phyloP scores from a whole-genome alignment of 805 yeast genomes.

The Metschnikowia anglica region DNA sequence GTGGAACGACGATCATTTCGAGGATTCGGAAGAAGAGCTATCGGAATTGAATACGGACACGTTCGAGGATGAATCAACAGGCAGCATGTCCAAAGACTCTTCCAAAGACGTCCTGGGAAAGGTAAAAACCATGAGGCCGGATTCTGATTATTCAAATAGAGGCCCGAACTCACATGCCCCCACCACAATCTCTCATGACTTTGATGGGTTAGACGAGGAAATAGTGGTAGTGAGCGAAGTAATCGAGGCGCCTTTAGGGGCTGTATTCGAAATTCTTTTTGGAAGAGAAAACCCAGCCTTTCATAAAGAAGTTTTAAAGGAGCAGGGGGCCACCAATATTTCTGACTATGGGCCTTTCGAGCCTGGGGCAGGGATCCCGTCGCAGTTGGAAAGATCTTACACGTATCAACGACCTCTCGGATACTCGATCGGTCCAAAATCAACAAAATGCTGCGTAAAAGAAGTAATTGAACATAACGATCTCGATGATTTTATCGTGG shows the following conservation, averaged over 20 bases:
- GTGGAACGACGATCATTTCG: constrained; percentile 9
- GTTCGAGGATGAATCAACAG: background rate
- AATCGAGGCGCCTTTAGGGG: constrained; percentile 65
- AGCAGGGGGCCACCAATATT: constrained; percentile 65
- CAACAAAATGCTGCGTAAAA: constrained; percentile 62
- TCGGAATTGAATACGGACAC: constrained; percentile 1
- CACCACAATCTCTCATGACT: constrained; percentile 27
- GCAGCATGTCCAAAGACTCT: background rate
- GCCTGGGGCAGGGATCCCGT: constrained; percentile 38
- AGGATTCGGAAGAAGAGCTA: constrained; percentile 11
- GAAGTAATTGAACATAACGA: constrained; percentile 59
- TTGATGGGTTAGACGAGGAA: constrained; percentile 40
- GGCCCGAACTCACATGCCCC: constrained; percentile 52
- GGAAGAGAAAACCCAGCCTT: constrained; percentile 53
- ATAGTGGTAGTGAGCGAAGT: constrained; percentile 53
- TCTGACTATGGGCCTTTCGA: constrained; percentile 33
- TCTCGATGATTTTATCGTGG: constrained; percentile 45
- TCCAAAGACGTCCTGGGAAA: background rate
- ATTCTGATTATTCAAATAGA: constrained; percentile 32
- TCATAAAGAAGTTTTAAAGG: constrained; percentile 45
- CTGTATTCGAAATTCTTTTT: constrained; percentile 55
- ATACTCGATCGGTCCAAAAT: constrained; percentile 74
- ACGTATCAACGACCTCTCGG: constrained; percentile 62
- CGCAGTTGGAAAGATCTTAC: constrained; percentile 46
- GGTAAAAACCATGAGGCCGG: constrained; percentile 35